phyloP scores from a whole-genome alignment of 805 yeast genomes.

The Jamesozyma hellenica region DNA sequence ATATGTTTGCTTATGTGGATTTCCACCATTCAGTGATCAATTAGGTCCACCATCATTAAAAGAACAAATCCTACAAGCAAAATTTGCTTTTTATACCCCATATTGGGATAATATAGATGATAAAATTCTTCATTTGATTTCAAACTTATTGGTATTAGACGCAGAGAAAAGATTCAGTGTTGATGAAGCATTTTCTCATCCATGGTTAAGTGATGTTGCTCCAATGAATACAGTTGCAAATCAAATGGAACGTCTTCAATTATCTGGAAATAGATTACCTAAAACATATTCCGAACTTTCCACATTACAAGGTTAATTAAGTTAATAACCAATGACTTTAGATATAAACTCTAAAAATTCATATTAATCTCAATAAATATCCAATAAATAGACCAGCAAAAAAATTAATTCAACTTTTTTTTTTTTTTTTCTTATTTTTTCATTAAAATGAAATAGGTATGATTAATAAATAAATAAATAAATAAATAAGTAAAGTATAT shows the following conservation, averaged over 20 bases:
- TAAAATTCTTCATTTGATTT: constrained; percentile 52
- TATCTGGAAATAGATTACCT: constrained; percentile 24
- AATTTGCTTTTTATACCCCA: constrained; percentile 66
- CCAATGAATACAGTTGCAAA: constrained; percentile 7
- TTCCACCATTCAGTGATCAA: constrained; percentile 79
- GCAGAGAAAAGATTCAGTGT: constrained; percentile 70
- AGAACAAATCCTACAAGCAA: constrained; percentile 59
- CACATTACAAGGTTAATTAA: constrained; percentile 3
- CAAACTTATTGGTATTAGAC: constrained; percentile 52
- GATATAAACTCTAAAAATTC: no score
- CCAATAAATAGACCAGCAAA: no score
- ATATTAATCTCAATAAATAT: no score
- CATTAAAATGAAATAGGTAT: not conserved
- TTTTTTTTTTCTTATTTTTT: no score
- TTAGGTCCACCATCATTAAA: constrained; percentile 70
- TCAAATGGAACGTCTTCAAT: constrained; percentile 22
- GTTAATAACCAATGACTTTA: no score
- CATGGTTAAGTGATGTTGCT: constrained; percentile 49
- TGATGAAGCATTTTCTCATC: constrained; percentile 73
- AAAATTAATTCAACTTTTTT: not conserved
- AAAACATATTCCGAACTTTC: constrained; percentile 33
- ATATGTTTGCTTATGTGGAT: constrained; percentile 73
- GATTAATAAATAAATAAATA: no score
- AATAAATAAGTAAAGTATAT: no score
- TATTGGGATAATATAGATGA: constrained; percentile 70